Evolutionary conservation across 2,329 filamentous ascomycete genomes (phyloP).

Genomic region (Ceratocystis papillata): DNA sequence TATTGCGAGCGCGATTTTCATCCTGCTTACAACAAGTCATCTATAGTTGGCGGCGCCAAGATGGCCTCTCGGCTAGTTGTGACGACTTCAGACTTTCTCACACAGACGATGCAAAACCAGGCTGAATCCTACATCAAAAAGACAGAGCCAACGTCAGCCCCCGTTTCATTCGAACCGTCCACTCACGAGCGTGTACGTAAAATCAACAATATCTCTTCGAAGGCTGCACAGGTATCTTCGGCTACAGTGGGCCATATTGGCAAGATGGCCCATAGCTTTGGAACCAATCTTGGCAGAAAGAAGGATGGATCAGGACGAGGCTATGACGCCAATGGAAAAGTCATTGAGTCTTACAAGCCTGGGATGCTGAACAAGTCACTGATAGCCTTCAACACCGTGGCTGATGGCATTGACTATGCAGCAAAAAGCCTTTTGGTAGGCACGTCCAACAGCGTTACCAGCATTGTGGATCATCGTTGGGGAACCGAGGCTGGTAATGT

Average conservation of each 20-base stretch:
- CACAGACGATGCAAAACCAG: slow-evolving; percentile 63
- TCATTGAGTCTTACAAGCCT: slow-evolving; percentile 62
- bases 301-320: slow-evolving; percentile 47
- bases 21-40: slow-evolving; percentile 82
- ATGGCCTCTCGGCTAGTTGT: slow-evolving; percentile 86
- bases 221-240: slow-evolving; percentile 67
- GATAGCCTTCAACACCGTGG: slow-evolving; percentile 91
- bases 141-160: slow-evolving; percentile 65
- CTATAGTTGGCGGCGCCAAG: slow-evolving; percentile 74
- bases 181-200: slow-evolving; percentile 79
- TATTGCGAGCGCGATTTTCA: slow-evolving; percentile 71
- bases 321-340: slow-evolving; percentile 59
- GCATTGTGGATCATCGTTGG: slow-evolving; percentile 81
- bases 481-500: slow-evolving; percentile 74
- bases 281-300: slow-evolving; percentile 55
- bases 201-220: slow-evolving; percentile 74
- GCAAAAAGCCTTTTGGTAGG: slow-evolving; percentile 66
- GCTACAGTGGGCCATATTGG: slow-evolving; percentile 79
- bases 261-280: slow-evolving; percentile 79
- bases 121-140: slow-evolving; percentile 73
- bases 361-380: slow-evolving; percentile 89
- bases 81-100: slow-evolving; percentile 69
- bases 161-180: slow-evolving; percentile 75
- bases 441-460: slow-evolving; percentile 66
- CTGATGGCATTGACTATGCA: slow-evolving; percentile 84